Conservation (phyloP, 371 early-diverging fungal species). For the Rhizopus sp. region DNA sequence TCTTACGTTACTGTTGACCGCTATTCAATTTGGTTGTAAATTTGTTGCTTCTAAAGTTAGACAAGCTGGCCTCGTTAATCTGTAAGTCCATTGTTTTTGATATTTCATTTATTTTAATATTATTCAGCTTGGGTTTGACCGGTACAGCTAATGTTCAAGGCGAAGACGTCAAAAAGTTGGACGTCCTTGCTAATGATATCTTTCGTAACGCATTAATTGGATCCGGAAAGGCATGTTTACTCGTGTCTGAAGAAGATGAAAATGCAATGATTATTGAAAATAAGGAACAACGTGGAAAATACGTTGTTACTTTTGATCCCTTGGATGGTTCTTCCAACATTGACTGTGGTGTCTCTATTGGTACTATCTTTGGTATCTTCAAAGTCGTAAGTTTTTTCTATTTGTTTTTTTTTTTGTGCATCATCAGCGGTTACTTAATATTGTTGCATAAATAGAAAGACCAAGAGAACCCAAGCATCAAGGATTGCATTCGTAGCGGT, state of each 20-base stretch:
- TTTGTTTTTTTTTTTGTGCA: not conserved
- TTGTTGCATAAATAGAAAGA: constrained; percentile 39
- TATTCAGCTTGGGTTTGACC: constrained; percentile 81
- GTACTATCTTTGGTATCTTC: constrained; percentile 98
- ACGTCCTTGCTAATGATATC: constrained; percentile 96
- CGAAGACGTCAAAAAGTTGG: constrained; percentile 96
- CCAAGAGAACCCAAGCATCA: constrained; percentile 51
- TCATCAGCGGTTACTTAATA: not conserved
- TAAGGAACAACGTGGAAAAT: constrained; percentile 78
- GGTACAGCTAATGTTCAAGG: constrained; percentile 89
- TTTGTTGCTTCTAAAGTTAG: constrained; percentile 96
- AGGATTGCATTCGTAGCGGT: constrained; percentile 87
- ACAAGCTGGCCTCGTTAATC: constrained; percentile 93
- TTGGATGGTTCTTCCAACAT: constrained; percentile 97
- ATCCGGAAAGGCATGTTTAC: constrained; percentile 89
- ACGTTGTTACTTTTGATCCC: constrained; percentile 97
- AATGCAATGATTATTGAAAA: constrained; percentile 86
- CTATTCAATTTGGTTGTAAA: constrained; percentile 96
- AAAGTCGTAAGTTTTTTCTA: constrained; percentile 65
- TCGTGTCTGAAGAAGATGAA: constrained; percentile 97
- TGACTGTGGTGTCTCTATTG: constrained; percentile 97
- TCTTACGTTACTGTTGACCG: constrained; percentile 85
- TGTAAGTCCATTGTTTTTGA: constrained; percentile 67
- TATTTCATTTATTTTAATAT: not conserved
- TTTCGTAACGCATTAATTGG: constrained; percentile 92